Percentiles rank a stretch among this genome's conserved stretches.
Conservation (phyloP, 2,329 filamentous ascomycete genomes). For the Colletotrichum sp. region DNA sequence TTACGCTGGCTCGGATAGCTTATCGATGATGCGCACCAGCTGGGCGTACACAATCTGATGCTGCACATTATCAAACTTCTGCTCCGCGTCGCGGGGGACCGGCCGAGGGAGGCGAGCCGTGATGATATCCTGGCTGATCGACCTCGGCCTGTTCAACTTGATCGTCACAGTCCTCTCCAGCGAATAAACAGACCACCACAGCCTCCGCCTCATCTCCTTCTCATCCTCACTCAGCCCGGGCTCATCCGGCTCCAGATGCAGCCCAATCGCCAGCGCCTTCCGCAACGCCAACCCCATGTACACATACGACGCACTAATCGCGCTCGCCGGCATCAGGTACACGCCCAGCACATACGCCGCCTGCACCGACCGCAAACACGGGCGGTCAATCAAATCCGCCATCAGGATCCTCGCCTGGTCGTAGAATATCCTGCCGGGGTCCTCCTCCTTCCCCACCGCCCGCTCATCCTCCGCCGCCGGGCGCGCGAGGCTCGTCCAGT, state of each 20-base stretch:
- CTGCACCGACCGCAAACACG: conserved; percentile 35
- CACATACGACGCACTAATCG: conserved; percentile 36
- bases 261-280: conserved; percentile 31
- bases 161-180: conserved; percentile 28
- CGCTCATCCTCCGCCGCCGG: conserved; percentile 24
- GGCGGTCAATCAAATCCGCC: conserved; percentile 36
- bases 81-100: conserved; percentile 23
- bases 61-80: conserved; percentile 35
- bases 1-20: conserved; percentile 29
- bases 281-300: conserved; percentile 33
- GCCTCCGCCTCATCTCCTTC: conserved; percentile 24
- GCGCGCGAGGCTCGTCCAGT: conserved; percentile 35
- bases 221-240: conserved; percentile 24
- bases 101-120: conserved; percentile 24
- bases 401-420: conserved; percentile 31
- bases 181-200: conserved; percentile 36
- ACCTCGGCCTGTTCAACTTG: conserved; percentile 29
- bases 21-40: conserved; percentile 33
- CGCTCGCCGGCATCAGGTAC: conserved; percentile 37
- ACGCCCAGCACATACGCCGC: conserved; percentile 36
- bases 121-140: conserved; percentile 26
- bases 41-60: conserved; percentile 34
- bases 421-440: conserved; percentile 35
- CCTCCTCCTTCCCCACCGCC: neutral
- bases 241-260: conserved; percentile 31